Evolutionary conservation across 768 basidiomycete species (phyloP).

Genomic region (Holtermanniella nyarrowii): DNA sequence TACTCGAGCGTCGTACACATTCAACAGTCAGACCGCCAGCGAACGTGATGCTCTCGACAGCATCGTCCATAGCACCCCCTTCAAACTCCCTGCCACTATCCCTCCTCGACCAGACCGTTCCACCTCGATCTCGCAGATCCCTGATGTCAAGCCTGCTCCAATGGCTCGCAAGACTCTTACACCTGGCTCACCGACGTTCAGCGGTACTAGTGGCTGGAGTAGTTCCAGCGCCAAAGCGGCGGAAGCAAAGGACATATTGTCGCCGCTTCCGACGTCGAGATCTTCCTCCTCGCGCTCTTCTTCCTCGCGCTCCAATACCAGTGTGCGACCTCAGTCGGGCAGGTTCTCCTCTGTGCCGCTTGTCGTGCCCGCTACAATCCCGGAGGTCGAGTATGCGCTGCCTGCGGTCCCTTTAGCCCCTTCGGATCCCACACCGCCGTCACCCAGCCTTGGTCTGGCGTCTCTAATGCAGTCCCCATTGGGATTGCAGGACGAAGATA

Average conservation of each 20-base stretch:
- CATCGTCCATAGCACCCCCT: not conserved
- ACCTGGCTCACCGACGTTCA: not conserved
- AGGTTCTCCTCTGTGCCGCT: not conserved
- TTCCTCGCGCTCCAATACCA: not conserved
- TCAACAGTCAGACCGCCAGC: too few species aligned
- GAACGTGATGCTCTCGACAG: not conserved
- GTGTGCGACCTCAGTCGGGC: not conserved
- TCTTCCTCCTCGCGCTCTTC: not conserved
- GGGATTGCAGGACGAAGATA: not conserved
- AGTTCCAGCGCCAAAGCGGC: constrained; percentile 2
- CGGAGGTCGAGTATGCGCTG: not conserved
- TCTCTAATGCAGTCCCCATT: not conserved
- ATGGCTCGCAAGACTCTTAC: not conserved
- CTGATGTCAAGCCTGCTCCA: not conserved
- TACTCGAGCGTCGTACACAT: too few species aligned
- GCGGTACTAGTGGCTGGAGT: not conserved
- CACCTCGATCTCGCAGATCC: not conserved
- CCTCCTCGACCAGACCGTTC: not conserved
- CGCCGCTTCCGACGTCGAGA: constrained; percentile 3
- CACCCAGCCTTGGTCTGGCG: not conserved
- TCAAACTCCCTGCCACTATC: not conserved
- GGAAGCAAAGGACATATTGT: constrained; percentile 8
- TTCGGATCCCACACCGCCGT: too few species aligned
- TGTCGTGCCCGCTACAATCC: not conserved
- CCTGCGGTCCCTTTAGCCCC: too few species aligned